phyloP scores from a whole-genome alignment of 2,329 filamentous ascomycete genomes.

The Pseudogymnoascus sp. region DNA sequence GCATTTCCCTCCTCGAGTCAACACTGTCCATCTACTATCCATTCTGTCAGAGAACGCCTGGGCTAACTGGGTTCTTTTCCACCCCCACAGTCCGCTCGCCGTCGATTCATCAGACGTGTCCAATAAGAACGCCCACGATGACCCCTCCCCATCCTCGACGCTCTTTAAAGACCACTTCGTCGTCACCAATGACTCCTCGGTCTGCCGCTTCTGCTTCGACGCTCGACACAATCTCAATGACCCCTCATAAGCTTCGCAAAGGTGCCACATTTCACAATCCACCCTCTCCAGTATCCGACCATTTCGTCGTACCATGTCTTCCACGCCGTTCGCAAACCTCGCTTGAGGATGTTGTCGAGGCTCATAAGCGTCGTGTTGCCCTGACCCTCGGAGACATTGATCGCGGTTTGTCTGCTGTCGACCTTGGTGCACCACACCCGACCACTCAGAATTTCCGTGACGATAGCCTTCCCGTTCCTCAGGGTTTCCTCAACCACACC shows the following conservation, averaged over 20 bases:
- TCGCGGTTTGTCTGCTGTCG: conserved; percentile 47
- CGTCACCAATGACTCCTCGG: conserved; percentile 37
- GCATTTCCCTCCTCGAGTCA: conserved; percentile 3
- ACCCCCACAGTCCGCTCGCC: conserved; percentile 5
- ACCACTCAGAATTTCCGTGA: conserved; percentile 42
- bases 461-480: conserved; percentile 52
- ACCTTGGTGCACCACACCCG: conserved; percentile 30
- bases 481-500: conserved; percentile 50
- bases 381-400: conserved; percentile 60
- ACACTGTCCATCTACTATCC: neutral
- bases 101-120: conserved; percentile 1
- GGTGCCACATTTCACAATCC: conserved; percentile 54
- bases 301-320: conserved; percentile 37
- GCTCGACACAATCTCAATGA: conserved; percentile 44
- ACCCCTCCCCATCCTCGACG: conserved; percentile 28
- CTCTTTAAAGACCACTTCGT: conserved; percentile 30
- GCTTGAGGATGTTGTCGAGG: conserved; percentile 65
- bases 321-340: conserved; percentile 60
- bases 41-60: neutral
- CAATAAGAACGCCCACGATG: conserved; percentile 25
- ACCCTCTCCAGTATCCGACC: conserved; percentile 33
- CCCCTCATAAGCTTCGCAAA: conserved; percentile 47
- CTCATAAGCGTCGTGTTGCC: conserved; percentile 61
- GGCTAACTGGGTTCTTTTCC: conserved; percentile 7
- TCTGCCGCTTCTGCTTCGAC: conserved; percentile 36